Evolutionary conservation across 1,139 yeast genomes (phyloP).

Genomic region (Taphrina confusa): DNA sequence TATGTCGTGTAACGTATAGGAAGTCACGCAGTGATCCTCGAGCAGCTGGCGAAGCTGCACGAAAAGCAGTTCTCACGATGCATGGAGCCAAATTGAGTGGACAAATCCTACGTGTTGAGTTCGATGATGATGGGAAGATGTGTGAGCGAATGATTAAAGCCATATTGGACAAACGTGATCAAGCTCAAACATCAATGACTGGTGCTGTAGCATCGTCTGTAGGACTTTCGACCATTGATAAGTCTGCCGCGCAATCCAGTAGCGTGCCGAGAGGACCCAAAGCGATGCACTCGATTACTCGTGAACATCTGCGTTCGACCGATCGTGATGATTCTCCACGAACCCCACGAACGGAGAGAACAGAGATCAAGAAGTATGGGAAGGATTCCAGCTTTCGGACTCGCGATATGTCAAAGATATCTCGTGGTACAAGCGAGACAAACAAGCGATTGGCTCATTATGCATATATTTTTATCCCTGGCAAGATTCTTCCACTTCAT

Average conservation of each 20-base stretch:
- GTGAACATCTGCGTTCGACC: neutral
- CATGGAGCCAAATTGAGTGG: conserved; percentile 48
- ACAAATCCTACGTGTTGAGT: conserved; percentile 44
- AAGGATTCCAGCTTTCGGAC: conserved; percentile 6
- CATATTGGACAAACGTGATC: conserved; percentile 39
- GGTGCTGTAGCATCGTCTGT: conserved; percentile 30
- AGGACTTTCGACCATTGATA: conserved; percentile 7
- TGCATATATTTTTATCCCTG: conserved; percentile 60
- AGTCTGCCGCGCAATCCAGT: neutral
- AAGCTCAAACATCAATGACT: conserved; percentile 37
- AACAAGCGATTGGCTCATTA: conserved; percentile 9
- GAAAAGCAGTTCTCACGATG: conserved; percentile 49
- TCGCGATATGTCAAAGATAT: conserved; percentile 11
- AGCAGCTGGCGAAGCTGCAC: conserved; percentile 48
- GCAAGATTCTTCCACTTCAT: conserved; percentile 57
- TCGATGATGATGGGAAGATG: conserved; percentile 46
- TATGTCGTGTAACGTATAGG: conserved; percentile 64
- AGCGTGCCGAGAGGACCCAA: conserved; percentile 5
- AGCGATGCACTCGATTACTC: conserved; percentile 3
- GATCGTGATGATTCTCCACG: neutral
- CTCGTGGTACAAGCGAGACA: conserved; percentile 13
- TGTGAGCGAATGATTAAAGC: conserved; percentile 42
- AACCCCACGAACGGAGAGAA: neutral
- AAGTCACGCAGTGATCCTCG: conserved; percentile 53
- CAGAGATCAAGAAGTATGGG: conserved; percentile 10